phyloP scores from a whole-genome alignment of 345 rosid species.

The Salix koriyanagi region DNA sequence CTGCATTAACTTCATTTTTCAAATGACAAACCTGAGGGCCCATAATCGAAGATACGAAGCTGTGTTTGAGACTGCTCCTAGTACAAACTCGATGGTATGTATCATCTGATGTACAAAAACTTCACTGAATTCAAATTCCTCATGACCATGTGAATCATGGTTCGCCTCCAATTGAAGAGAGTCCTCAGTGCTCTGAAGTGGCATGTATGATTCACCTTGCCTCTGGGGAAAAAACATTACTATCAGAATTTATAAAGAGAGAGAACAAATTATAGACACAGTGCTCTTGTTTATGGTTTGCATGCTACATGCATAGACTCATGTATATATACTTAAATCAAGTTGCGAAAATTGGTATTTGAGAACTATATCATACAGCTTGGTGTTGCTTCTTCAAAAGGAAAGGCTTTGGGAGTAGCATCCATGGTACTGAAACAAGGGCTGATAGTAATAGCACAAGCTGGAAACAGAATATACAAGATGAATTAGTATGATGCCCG shows the following conservation, averaged over 20 bases:
- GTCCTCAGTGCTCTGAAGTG: slow-evolving; percentile 62
- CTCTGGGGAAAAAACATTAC: slow-evolving; percentile 45
- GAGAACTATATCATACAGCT: slow-evolving; percentile 40
- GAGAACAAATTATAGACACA: background rate
- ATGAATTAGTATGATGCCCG: background rate
- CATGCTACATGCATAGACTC: background rate
- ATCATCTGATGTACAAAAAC: slow-evolving; percentile 93
- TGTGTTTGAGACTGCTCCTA: slow-evolving; percentile 97
- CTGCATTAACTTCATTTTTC: background rate
- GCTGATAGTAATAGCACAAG: slow-evolving; percentile 68
- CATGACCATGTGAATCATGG: slow-evolving; percentile 66
- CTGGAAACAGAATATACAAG: slow-evolving; percentile 36
- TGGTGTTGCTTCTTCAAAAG: slow-evolving; percentile 82
- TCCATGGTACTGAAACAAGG: slow-evolving; percentile 92
- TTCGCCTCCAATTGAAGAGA: slow-evolving; percentile 57
- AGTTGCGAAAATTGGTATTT: background rate
- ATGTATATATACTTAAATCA: background rate
- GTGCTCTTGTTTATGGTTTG: background rate
- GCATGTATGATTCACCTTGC: slow-evolving; percentile 70
- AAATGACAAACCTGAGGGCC: slow-evolving; percentile 78
- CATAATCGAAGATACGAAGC: slow-evolving; percentile 94
- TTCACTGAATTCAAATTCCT: slow-evolving; percentile 94
- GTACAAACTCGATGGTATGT: slow-evolving; percentile 96
- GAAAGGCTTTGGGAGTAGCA: slow-evolving; percentile 93
- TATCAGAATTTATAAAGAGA: slow-evolving; percentile 3